These are phyloP conservation scores for Paramecium pentaurelia DNA, from an alignment of 73 alveolate species.

Conservation along the genomic window DNA sequence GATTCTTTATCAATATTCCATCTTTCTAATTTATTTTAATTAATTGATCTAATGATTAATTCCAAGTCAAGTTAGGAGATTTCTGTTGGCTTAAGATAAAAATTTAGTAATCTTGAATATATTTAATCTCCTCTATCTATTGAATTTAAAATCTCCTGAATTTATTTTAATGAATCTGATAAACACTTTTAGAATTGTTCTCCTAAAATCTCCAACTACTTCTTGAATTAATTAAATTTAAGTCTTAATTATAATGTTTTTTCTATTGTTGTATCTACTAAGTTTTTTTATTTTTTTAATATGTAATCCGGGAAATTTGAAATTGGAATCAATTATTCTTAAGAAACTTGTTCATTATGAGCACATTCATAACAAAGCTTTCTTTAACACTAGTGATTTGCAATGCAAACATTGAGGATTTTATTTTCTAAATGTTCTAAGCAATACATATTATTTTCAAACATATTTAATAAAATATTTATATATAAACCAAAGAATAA, in stretches of 20 bases:
- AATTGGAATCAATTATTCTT: background rate
- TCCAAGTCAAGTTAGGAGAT: background rate
- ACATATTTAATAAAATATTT: background rate
- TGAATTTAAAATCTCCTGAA: background rate
- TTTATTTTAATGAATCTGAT: background rate
- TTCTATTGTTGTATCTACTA: background rate
- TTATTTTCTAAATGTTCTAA: background rate
- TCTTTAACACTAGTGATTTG: background rate
- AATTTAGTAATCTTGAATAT: background rate
- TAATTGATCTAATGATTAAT: background rate
- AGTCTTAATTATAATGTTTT: background rate
- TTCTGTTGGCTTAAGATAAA: background rate
- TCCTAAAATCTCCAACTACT: background rate
- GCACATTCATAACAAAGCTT: background rate
- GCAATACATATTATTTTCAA: background rate
- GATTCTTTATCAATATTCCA: background rate
- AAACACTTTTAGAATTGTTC: background rate
- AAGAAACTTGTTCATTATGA: background rate
- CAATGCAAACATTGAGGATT: background rate
- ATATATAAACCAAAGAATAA: too few species aligned
- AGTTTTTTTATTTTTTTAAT: too few species aligned
- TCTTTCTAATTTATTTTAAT: background rate
- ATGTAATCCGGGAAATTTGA: background rate
- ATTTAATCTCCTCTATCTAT: background rate
- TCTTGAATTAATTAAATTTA: too few species aligned